phyloP scores from a whole-genome alignment of 345 rosid species.

The Cardamine chenopodiifolia region DNA sequence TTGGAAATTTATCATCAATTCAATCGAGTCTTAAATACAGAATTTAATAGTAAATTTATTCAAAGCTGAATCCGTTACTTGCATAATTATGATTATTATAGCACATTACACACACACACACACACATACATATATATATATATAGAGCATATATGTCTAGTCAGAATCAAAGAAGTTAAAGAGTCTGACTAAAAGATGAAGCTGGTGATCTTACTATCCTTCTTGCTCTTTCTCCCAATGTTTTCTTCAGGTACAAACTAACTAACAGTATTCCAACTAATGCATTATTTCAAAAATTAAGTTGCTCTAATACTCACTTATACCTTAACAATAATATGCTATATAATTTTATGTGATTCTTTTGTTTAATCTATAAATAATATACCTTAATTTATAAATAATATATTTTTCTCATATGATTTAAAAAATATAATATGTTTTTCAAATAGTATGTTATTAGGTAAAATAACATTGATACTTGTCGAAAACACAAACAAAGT shows the following conservation, averaged over 20 bases:
- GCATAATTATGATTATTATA: background rate
- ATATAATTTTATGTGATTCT: too few relatives aligned
- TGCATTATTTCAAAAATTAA: background rate
- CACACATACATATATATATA: background rate
- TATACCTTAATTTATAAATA: too few relatives aligned
- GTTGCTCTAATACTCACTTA: background rate
- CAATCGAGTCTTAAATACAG: background rate
- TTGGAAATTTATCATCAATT: background rate
- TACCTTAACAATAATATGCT: too few relatives aligned
- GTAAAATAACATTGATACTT: too few relatives aligned
- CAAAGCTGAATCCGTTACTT: background rate
- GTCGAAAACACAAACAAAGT: too few relatives aligned
- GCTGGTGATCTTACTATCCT: slow-evolving; percentile 22
- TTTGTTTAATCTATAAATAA: too few relatives aligned
- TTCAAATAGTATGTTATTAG: too few relatives aligned
- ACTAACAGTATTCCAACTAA: background rate
- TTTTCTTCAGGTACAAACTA: slow-evolving; percentile 32
- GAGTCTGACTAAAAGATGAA: slow-evolving; percentile 26
- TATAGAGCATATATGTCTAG: background rate
- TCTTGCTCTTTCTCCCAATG: slow-evolving; percentile 33
- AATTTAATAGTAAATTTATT: background rate
- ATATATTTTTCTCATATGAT: too few relatives aligned
- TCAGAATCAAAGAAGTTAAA: background rate
- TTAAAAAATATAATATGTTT: too few relatives aligned
- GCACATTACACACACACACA: too few relatives aligned